Base-by-base conservation (phyloP, 352 stramenopile species). In the Phytophthora agathidicida region DNA sequence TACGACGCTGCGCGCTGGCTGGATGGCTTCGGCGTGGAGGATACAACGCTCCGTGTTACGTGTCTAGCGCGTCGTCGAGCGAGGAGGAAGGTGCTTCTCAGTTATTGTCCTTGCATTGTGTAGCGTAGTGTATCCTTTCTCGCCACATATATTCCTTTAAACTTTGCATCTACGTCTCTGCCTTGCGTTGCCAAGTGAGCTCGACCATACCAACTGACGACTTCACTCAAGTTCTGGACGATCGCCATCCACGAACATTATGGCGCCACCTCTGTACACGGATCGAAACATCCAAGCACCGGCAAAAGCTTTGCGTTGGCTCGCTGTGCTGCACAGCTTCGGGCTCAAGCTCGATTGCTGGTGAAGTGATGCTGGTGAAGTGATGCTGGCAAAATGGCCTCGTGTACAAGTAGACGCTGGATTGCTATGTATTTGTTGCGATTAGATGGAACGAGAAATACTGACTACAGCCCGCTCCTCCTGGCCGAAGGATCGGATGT, bases 71-170 rank as follows among this genome's bases (percentile, higher is more conserved):
- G 42, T 65, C 32, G 35, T 53, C 30, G 35, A n/a, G 37, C 38
- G 51, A 65, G 50, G 31, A 68, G 51, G 60, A 64, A 63, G 53
- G 45, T 60, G 60, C 60, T 54, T 45, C 37, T 55, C 39, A 52
- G 39, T 60, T 65, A 49, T 68, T 65, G 64, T 72, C 30, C 39
- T 68, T 73, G 59, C 52, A 61, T 62, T 58, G 51, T 66, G 65
- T 73, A 70, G 11, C 59, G 65, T 75, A 63, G 53, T 48, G 50
- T 62, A 64, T 65, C 45, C 49, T 67, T 63, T 46, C 48, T 35
- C 48, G 10, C 42, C 38, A 44, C 47, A 70, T 63, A 66, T 60
- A 67, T 61, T 60, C 10, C 24, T 28, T 61, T 53, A 24, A 48
- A 39, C 33, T 58, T 58, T 62, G 31, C 22, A n/a, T n/a, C n/a